These are phyloP conservation scores for Colletotrichum phormii DNA, from an alignment of 2,329 filamentous ascomycete species.

Conservation along the genomic window DNA sequence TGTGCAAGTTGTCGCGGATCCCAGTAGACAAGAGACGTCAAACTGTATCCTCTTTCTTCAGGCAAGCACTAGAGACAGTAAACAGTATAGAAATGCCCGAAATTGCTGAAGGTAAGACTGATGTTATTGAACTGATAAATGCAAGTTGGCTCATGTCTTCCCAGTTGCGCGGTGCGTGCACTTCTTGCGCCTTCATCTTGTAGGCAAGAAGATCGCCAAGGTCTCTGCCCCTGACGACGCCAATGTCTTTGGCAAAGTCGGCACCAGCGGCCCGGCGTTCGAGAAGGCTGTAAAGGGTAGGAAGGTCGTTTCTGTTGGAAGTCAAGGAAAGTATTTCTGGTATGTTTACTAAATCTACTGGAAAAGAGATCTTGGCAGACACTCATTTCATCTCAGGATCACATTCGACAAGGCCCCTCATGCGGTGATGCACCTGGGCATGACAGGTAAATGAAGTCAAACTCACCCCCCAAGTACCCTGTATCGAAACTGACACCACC, in stretches of 20 bases:
- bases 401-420: slow-evolving; percentile 82
- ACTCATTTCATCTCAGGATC: slow-evolving; percentile 46
- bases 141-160: slow-evolving; percentile 4
- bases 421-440: slow-evolving; percentile 88
- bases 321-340: slow-evolving; percentile 99
- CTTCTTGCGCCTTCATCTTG: slow-evolving; percentile 84
- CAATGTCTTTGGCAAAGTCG: slow-evolving; percentile 91
- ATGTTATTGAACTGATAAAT: not conserved
- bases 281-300: slow-evolving; percentile 79
- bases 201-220: slow-evolving; percentile 81
- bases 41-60: not conserved
- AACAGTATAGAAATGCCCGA: slow-evolving; percentile 75
- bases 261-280: slow-evolving; percentile 81
- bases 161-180: slow-evolving; percentile 88
- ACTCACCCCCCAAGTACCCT: too few relatives aligned
- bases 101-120: slow-evolving; percentile 66
- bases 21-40: not conserved
- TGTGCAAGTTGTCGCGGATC: not conserved
- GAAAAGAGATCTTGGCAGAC: too few relatives aligned
- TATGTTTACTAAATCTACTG: slow-evolving; percentile 40
- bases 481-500: not conserved
- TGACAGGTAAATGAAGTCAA: slow-evolving; percentile 61
- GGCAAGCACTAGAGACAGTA: not conserved
- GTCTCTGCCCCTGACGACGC: slow-evolving; percentile 81
- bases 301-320: slow-evolving; percentile 76